Evolutionary conservation across 768 basidiomycete genomes (phyloP).

Genomic region (Leccinum subgranulosum): DNA sequence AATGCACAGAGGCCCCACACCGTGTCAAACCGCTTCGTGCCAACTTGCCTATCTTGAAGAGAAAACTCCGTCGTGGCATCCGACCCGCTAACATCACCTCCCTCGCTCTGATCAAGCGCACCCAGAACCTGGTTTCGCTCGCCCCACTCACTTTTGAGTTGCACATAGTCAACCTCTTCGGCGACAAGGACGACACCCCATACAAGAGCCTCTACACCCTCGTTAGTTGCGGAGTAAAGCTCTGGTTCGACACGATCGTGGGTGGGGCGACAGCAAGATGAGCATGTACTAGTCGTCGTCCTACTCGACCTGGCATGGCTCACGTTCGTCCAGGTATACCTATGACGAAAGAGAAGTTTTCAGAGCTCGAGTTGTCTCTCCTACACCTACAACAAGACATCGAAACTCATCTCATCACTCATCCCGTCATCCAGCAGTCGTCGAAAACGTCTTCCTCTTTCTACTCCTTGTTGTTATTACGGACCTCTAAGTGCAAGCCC

Average conservation of each 20-base stretch:
- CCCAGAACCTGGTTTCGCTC: conserved; percentile 78
- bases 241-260: conserved; percentile 90
- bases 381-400: conserved; percentile 98
- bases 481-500: conserved; percentile 32
- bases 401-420: conserved; percentile 90
- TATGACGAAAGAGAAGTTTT: conserved; percentile 96
- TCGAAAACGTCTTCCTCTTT: conserved; percentile 52
- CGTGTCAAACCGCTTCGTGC: background rate
- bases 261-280: conserved; percentile 80
- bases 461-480: conserved; percentile 23
- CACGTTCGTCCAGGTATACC: conserved; percentile 37
- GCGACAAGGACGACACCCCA: conserved; percentile 74
- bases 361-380: conserved; percentile 91
- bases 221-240: conserved; percentile 89
- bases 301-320: background rate
- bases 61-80: no score
- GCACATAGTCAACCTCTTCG: conserved; percentile 89
- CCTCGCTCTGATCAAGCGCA: conserved; percentile 38
- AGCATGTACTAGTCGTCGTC: conserved; percentile 41
- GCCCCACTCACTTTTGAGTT: conserved; percentile 80
- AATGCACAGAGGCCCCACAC: no score
- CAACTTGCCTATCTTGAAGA: conserved; percentile 43
- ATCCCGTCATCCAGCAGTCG: conserved; percentile 84
- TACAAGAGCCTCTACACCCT: conserved; percentile 95
- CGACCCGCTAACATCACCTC: conserved; percentile 63